Conservation (phyloP, 208 protist genomes). For the Wallacemonas sp. region DNA sequence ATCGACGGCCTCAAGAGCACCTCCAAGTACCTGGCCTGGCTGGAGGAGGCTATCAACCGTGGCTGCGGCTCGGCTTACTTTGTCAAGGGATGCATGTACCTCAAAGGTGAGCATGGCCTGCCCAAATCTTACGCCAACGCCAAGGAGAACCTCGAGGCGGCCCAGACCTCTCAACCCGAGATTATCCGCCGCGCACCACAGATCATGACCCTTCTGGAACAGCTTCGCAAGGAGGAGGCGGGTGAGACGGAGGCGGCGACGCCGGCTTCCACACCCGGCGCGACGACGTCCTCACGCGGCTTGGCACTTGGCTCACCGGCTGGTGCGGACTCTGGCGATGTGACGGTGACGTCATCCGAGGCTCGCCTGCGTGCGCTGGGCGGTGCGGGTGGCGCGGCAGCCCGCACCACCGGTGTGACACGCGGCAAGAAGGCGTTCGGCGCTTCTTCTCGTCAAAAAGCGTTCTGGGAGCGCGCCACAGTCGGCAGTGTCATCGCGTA, state of each 20-base stretch:
- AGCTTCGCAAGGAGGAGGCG: constrained; percentile 60
- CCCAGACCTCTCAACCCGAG: constrained; percentile 51
- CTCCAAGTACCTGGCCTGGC: constrained; percentile 80
- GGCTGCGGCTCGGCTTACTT: constrained; percentile 87
- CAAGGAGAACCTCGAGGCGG: constrained; percentile 75
- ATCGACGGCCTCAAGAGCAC: constrained; percentile 59
- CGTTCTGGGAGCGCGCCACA: constrained; percentile 77
- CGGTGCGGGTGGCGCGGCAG: background rate
- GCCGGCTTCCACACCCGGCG: background rate
- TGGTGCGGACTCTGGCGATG: constrained; percentile 13
- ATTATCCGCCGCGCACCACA: constrained; percentile 62
- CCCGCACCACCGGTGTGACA: constrained; percentile 10
- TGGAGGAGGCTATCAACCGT: constrained; percentile 79
- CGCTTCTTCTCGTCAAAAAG: constrained; percentile 33
- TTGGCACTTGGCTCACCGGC: background rate
- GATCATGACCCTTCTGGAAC: constrained; percentile 64
- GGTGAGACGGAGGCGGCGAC: background rate
- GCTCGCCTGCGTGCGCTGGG: constrained; percentile 58
- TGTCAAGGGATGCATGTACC: constrained; percentile 81
- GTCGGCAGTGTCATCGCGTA: constrained; percentile 52
- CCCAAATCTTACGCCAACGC: constrained; percentile 65
- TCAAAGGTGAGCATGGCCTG: constrained; percentile 82
- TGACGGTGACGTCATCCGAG: constrained; percentile 48
- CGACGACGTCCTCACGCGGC: background rate
- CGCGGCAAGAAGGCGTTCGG: constrained; percentile 31